phyloP scores from a whole-genome alignment of 306 rosid genomes.

The Lathyrus tuberosus region DNA sequence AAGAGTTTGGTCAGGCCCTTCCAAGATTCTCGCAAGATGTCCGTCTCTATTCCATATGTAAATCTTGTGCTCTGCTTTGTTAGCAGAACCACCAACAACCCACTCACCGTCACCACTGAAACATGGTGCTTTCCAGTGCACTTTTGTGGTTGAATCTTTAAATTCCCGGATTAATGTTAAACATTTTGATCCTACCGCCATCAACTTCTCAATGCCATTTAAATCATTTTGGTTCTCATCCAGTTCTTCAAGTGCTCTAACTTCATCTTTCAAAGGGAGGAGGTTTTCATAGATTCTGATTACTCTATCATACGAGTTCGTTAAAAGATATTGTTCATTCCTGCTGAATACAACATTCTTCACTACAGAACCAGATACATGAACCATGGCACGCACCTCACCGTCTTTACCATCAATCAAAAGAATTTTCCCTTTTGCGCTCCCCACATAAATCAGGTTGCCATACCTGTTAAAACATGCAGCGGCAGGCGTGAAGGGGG shows the following conservation, averaged over 20 bases:
- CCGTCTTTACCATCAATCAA: conserved; percentile 56
- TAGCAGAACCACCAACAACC: conserved; percentile 96
- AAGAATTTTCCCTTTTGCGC: conserved; percentile 94
- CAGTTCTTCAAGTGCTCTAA: conserved; percentile 56
- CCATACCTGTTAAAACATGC: conserved; percentile 91
- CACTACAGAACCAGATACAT: conserved; percentile 67
- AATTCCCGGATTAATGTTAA: conserved; percentile 79
- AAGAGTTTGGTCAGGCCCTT: conserved; percentile 96
- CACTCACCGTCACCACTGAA: conserved; percentile 98
- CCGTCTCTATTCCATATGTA: conserved; percentile 97
- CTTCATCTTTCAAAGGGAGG: conserved; percentile 72
- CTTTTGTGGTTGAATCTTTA: conserved; percentile 88
- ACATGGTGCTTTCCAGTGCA: conserved; percentile 98
- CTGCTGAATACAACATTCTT: conserved; percentile 91
- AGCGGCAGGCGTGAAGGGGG: conserved; percentile 79
- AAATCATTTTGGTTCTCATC: conserved; percentile 47
- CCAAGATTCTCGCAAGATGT: conserved; percentile 85
- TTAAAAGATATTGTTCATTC: conserved; percentile 82
- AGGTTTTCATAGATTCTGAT: conserved; percentile 91
- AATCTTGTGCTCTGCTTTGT: conserved; percentile 98
- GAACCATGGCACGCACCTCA: conserved; percentile 72
- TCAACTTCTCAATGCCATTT: conserved; percentile 69
- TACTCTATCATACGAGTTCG: conserved; percentile 88
- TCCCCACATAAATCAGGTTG: conserved; percentile 79
- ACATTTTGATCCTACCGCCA: conserved; percentile 78